phyloP scores from a whole-genome alignment of 2,329 filamentous ascomycete genomes.

The Diaporthe citriasiana region DNA sequence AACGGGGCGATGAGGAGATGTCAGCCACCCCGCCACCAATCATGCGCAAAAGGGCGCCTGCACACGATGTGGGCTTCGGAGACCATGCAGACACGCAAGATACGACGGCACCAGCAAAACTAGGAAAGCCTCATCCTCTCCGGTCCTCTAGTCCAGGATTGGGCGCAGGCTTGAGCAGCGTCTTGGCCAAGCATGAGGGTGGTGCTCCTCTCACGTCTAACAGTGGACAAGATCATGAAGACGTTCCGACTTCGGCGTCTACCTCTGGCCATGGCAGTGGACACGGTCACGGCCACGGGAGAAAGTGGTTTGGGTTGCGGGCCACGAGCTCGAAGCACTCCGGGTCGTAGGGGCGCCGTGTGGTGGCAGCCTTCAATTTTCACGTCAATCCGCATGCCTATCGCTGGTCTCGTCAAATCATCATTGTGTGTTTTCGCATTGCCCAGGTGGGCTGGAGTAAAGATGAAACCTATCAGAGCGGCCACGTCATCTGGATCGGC shows the following conservation, averaged over 20 bases:
- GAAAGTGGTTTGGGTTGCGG: constrained; percentile 39
- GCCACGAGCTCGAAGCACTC: constrained; percentile 33
- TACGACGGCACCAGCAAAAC: neutral
- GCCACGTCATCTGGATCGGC: neutral
- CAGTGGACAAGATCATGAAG: constrained; percentile 6
- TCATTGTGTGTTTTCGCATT: neutral
- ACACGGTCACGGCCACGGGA: constrained; percentile 34
- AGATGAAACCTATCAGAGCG: neutral
- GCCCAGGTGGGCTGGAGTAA: neutral
- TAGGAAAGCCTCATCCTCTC: constrained; percentile 2
- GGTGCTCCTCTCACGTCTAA: constrained; percentile 30
- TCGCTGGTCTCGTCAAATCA: neutral
- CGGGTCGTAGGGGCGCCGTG: constrained; percentile 5
- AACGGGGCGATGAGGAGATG: constrained; percentile 25
- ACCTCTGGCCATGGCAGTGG: constrained; percentile 3
- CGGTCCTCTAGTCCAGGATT: constrained; percentile 32
- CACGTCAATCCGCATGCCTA: no score
- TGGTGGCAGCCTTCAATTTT: neutral
- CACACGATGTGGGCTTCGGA: neutral
- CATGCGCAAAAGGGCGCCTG: constrained; percentile 36
- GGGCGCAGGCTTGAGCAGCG: constrained; percentile 37
- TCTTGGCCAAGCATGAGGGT: constrained; percentile 29
- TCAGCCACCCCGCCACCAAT: constrained; percentile 42
- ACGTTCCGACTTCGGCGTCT: neutral
- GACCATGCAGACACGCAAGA: neutral